Percentiles rank a stretch among this genome's conserved stretches.
Evolutionary conservation across 2,329 filamentous ascomycete species (phyloP).

Genomic region (Plectosphaerella sp.): DNA sequence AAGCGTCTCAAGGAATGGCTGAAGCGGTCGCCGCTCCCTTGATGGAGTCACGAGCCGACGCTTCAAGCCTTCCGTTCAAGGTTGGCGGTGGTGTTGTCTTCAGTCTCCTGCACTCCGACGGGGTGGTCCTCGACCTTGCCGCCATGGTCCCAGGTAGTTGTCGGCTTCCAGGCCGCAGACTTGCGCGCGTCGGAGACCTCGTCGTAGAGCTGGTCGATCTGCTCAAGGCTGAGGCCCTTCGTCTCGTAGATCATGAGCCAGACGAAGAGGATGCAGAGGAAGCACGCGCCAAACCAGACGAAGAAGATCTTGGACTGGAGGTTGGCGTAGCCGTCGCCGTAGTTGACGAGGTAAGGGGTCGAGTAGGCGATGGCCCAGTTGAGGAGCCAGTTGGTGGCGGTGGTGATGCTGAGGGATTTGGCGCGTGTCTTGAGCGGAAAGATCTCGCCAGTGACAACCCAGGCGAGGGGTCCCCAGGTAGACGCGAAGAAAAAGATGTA

Average conservation of each 20-base stretch:
- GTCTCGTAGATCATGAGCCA: conserved; percentile 82
- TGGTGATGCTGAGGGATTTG: conserved; percentile 62
- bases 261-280: conserved; percentile 69
- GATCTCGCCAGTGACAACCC: conserved; percentile 58
- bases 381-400: conserved; percentile 69
- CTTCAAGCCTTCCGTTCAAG: too few species aligned
- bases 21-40: too few species aligned
- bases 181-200: conserved; percentile 2
- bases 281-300: conserved; percentile 69
- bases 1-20: too few species aligned
- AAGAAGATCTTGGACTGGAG: conserved; percentile 74
- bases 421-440: conserved; percentile 61
- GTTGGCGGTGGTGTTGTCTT: background rate
- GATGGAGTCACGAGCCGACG: too few species aligned
- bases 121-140: background rate
- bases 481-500: conserved; percentile 74
- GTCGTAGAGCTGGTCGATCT: conserved; percentile 73
- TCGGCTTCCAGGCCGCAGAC: conserved; percentile 1
- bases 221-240: conserved; percentile 76
- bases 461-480: conserved; percentile 56
- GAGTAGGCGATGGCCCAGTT: conserved; percentile 78
- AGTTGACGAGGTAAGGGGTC: conserved; percentile 76
- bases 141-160: background rate
- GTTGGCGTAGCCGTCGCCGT: conserved; percentile 58
- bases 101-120: background rate